Evolutionary conservation across 1,284 basidiomycete genomes (phyloP).

Genomic region (Leccinum griseonigrum): DNA sequence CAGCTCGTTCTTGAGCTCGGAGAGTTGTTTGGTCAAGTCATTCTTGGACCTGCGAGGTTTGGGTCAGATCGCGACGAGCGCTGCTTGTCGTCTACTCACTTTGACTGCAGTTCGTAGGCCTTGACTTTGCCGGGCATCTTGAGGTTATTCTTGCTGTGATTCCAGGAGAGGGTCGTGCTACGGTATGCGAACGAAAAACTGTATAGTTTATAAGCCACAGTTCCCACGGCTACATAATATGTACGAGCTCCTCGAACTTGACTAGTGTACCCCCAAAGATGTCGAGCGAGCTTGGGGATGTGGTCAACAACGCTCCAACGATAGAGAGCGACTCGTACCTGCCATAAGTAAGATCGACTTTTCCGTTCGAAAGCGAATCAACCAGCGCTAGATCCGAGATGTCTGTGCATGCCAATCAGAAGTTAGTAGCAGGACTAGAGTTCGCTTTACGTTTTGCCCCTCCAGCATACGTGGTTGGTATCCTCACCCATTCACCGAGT

Average conservation of each 20-base stretch:
- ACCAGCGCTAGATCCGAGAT: slow-evolving; percentile 86
- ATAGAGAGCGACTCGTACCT: slow-evolving; percentile 52
- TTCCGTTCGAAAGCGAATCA: slow-evolving; percentile 76
- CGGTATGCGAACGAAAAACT: slow-evolving; percentile 25
- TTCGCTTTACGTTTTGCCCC: slow-evolving; percentile 76
- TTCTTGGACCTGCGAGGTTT: slow-evolving; percentile 78
- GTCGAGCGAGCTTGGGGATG: slow-evolving; percentile 61
- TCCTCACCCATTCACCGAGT: slow-evolving; percentile 88
- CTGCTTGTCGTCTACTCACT: slow-evolving; percentile 54
- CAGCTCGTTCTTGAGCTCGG: slow-evolving; percentile 96
- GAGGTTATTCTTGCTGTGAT: slow-evolving; percentile 27
- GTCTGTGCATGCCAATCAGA: slow-evolving; percentile 45
- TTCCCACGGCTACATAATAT: slow-evolving; percentile 29
- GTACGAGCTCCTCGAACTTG: slow-evolving; percentile 67
- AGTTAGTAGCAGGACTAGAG: background rate
- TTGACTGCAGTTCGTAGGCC: slow-evolving; percentile 98
- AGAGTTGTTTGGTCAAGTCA: slow-evolving; percentile 95
- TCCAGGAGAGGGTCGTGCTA: slow-evolving; percentile 20
- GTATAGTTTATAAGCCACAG: slow-evolving; percentile 37
- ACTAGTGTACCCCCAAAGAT: slow-evolving; percentile 82
- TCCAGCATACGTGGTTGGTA: slow-evolving; percentile 96
- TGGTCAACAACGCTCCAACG: background rate
- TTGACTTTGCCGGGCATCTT: slow-evolving; percentile 89
- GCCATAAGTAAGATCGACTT: slow-evolving; percentile 94
- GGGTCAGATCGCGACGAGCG: slow-evolving; percentile 1